phyloP scores from a whole-genome alignment of 2,329 filamentous ascomycete genomes.

The Claviceps paspali region DNA sequence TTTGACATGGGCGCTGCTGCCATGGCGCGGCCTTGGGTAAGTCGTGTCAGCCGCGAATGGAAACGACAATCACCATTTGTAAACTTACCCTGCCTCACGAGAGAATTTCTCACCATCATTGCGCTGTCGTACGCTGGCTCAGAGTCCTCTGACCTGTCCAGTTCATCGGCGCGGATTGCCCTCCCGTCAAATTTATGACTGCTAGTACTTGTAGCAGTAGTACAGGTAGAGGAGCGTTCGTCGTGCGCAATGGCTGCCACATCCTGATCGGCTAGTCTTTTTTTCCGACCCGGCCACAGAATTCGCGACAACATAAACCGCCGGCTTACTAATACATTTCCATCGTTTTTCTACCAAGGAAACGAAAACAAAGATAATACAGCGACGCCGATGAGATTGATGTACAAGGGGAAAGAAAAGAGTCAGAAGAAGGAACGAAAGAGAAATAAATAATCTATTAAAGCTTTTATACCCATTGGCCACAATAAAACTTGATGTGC shows the following conservation, averaged over 20 bases:
- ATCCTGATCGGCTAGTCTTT: slow-evolving; percentile 3
- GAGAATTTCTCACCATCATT: slow-evolving; percentile 42
- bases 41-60: too few relatives aligned
- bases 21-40: slow-evolving; percentile 30
- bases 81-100: slow-evolving; percentile 37
- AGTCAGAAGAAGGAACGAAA: too few relatives aligned
- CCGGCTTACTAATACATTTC: background rate
- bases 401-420: too few relatives aligned
- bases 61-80: slow-evolving; percentile 2
- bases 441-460: background rate
- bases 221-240: too few relatives aligned
- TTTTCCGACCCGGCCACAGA: slow-evolving; percentile 8
- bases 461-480: background rate
- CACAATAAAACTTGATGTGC: slow-evolving; percentile 12
- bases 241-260: background rate
- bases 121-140: slow-evolving; percentile 10
- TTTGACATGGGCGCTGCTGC: slow-evolving; percentile 27
- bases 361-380: too few relatives aligned
- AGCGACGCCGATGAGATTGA: too few relatives aligned
- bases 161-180: too few relatives aligned
- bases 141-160: background rate
- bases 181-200: too few relatives aligned
- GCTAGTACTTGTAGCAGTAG: too few relatives aligned
- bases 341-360: too few relatives aligned
- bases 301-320: too few relatives aligned